phyloP scores from a whole-genome alignment of 768 basidiomycete genomes.

The Leccinum aurantiacum region DNA sequence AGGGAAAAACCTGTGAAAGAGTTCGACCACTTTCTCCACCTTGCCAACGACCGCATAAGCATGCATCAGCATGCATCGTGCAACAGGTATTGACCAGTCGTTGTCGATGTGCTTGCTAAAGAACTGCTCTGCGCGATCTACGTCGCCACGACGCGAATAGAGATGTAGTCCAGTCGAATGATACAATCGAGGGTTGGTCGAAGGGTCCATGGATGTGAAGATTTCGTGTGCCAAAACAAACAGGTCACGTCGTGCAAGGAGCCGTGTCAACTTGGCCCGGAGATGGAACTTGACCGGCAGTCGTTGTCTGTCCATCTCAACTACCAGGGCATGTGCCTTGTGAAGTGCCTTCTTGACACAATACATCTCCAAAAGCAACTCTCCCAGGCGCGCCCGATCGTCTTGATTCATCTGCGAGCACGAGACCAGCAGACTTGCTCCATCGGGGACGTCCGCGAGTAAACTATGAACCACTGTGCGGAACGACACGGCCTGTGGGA shows the following conservation, averaged over 20 bases:
- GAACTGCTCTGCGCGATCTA: conserved; percentile 41
- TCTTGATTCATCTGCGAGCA: conserved; percentile 26
- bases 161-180: conserved; percentile 52
- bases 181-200: conserved; percentile 17
- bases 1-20: conserved; percentile 61
- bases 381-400: conserved; percentile 34
- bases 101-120: conserved; percentile 38
- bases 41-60: conserved; percentile 51
- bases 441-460: conserved; percentile 35
- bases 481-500: conserved; percentile 26
- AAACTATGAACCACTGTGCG: conserved; percentile 28
- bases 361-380: conserved; percentile 44
- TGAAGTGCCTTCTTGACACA: conserved; percentile 32
- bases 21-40: conserved; percentile 39
- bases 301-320: conserved; percentile 39
- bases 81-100: conserved; percentile 26
- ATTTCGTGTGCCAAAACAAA: conserved; percentile 46
- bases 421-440: conserved; percentile 26
- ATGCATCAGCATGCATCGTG: conserved; percentile 52
- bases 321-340: conserved; percentile 41
- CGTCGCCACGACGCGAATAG: conserved; percentile 52
- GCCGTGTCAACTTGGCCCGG: conserved; percentile 40
- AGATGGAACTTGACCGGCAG: conserved; percentile 31
- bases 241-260: conserved; percentile 40
- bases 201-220: conserved; percentile 35